phyloP scores from a whole-genome alignment of 768 basidiomycete genomes.

The Podaxis rugospora region DNA sequence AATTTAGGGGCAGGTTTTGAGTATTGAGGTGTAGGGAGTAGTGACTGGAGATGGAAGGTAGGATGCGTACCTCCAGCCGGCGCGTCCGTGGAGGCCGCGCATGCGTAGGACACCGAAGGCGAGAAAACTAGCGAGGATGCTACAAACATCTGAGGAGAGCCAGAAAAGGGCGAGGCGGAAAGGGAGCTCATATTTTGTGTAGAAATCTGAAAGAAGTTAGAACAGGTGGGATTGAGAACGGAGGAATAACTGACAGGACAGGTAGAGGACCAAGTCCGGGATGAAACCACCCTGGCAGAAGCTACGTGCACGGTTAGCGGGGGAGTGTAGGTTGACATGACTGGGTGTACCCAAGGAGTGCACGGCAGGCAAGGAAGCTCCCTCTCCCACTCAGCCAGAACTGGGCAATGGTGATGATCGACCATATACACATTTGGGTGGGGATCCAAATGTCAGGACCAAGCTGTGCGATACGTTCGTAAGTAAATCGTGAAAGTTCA shows the following conservation, averaged over 20 bases:
- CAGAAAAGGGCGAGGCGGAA: slow-evolving; percentile 54
- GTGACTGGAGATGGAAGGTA: background rate
- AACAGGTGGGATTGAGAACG: background rate
- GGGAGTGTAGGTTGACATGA: background rate
- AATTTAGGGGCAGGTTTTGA: background rate
- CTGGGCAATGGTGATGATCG: slow-evolving; percentile 45
- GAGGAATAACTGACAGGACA: slow-evolving; percentile 41
- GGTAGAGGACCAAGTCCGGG: slow-evolving; percentile 56
- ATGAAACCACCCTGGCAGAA: slow-evolving; percentile 40
- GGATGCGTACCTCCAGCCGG: slow-evolving; percentile 43
- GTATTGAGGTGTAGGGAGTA: background rate
- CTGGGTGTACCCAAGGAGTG: slow-evolving; percentile 27
- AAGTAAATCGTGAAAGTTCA: background rate
- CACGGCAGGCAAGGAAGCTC: slow-evolving; percentile 45
- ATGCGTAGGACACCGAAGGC: slow-evolving; percentile 60
- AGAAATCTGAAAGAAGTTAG: slow-evolving; percentile 40
- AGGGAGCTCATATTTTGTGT: slow-evolving; percentile 56
- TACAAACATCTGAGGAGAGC: slow-evolving; percentile 42
- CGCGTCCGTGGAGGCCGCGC: slow-evolving; percentile 47
- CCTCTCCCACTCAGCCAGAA: slow-evolving; percentile 53
- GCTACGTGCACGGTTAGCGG: background rate
- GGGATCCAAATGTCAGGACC: slow-evolving; percentile 67
- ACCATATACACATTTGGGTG: slow-evolving; percentile 53
- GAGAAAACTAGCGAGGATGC: slow-evolving; percentile 48
- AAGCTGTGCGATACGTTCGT: slow-evolving; percentile 24